Percentiles rank a stretch among this genome's conserved stretches.
These are phyloP conservation scores for Calonectria honghensis DNA, from an alignment of 2,329 filamentous ascomycete genomes.

Conservation along the genomic window DNA sequence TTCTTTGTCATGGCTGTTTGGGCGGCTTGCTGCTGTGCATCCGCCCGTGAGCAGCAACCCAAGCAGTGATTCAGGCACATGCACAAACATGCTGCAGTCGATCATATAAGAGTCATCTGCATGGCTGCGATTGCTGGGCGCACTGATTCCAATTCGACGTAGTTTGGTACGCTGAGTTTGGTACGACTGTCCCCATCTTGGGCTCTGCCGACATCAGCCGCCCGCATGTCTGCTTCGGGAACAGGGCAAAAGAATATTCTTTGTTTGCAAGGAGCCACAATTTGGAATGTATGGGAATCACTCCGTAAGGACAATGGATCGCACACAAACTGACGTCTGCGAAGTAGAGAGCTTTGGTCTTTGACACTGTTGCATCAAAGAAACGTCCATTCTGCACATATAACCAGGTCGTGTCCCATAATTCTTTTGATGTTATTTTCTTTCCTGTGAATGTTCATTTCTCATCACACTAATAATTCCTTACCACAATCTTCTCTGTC, in stretches of 20 bases:
- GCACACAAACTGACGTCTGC: background rate
- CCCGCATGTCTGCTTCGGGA: background rate
- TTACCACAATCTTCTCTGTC: background rate
- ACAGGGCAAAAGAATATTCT: background rate
- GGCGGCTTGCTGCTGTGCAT: background rate
- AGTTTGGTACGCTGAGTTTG: background rate
- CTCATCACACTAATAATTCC: no score
- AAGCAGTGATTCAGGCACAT: background rate
- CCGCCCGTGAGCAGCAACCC: background rate
- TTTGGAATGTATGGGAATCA: background rate
- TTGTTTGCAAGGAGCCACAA: conserved; percentile 4
- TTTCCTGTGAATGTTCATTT: background rate
- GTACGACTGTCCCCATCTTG: background rate
- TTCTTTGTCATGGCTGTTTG: background rate
- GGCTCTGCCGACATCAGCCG: background rate
- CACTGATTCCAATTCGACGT: background rate
- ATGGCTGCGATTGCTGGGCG: no score
- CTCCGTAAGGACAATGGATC: background rate
- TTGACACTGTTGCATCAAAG: background rate
- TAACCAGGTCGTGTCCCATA: background rate
- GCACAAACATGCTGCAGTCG: background rate
- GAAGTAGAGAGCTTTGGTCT: background rate
- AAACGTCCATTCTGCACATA: background rate
- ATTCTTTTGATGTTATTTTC: background rate
- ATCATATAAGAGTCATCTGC: no score